Evolutionary conservation across 163 green algal genomes (phyloP).

Genomic region (Picocystis sp.): DNA sequence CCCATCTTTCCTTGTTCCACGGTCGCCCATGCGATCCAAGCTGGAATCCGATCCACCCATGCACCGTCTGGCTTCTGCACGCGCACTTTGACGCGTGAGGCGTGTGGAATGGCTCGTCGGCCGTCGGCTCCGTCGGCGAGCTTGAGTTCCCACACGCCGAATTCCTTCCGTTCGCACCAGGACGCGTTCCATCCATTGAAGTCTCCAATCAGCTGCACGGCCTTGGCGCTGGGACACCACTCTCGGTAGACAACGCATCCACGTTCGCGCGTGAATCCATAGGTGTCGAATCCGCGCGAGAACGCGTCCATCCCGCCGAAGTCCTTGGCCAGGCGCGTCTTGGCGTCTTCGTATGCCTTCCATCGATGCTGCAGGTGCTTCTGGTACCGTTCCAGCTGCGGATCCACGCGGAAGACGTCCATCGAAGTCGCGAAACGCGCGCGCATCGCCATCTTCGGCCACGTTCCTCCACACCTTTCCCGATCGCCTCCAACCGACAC

Average conservation of each 20-base stretch:
- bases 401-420: too few relatives aligned
- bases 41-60: conserved; percentile 17
- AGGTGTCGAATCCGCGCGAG: conserved; percentile 3
- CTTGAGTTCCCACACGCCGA: conserved; percentile 85
- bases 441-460: too few relatives aligned
- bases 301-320: conserved; percentile 1
- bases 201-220: conserved; percentile 77
- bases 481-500: too few relatives aligned
- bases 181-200: conserved; percentile 89
- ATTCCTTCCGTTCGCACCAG: conserved; percentile 54
- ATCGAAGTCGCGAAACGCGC: too few relatives aligned
- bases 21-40: conserved; percentile 53
- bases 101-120: conserved; percentile 51
- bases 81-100: conserved; percentile 22
- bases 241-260: conserved; percentile 72
- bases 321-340: too few relatives aligned
- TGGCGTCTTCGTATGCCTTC: too few relatives aligned
- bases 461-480: too few relatives aligned
- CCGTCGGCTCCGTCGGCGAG: conserved; percentile 60
- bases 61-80: conserved; percentile 5
- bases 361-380: too few relatives aligned
- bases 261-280: neutral
- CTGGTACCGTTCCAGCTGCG: too few relatives aligned
- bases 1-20: conserved; percentile 41
- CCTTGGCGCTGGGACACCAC: conserved; percentile 80